phyloP scores from a whole-genome alignment of 345 rosid species.

The Trapa bicornis region DNA sequence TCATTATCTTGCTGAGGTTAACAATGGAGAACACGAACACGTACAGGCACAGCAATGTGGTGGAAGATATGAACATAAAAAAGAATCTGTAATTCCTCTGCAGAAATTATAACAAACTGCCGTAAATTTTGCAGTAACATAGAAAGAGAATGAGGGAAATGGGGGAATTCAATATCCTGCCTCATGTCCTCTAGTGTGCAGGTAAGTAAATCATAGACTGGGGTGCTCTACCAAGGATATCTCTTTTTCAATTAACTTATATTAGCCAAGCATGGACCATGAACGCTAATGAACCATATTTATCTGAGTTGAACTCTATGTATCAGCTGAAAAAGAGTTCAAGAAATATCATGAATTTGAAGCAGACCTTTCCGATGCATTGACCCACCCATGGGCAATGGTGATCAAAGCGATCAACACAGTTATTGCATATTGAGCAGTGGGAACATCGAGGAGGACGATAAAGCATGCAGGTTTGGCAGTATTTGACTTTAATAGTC shows the following conservation, averaged over 20 bases:
- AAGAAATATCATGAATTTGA: not conserved
- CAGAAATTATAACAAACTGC: not conserved
- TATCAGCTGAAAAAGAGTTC: too few relatives aligned
- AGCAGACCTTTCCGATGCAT: slow-evolving; percentile 79
- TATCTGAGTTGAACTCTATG: too few relatives aligned
- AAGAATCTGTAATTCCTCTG: slow-evolving; percentile 95
- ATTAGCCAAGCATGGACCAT: too few relatives aligned
- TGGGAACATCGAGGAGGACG: slow-evolving; percentile 95
- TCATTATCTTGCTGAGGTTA: slow-evolving; percentile 53
- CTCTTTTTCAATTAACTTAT: too few relatives aligned
- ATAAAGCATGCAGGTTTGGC: slow-evolving; percentile 86
- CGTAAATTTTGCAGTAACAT: too few relatives aligned
- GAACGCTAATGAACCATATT: too few relatives aligned
- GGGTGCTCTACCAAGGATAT: too few relatives aligned
- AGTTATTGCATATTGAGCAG: slow-evolving; percentile 34
- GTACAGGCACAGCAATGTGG: slow-evolving; percentile 69
- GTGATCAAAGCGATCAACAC: slow-evolving; percentile 91
- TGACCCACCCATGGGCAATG: slow-evolving; percentile 99
- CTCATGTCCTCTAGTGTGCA: too few relatives aligned
- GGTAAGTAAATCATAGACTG: too few relatives aligned
- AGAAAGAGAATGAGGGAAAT: too few relatives aligned
- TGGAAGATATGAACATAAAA: slow-evolving; percentile 88
- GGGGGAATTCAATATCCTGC: too few relatives aligned
- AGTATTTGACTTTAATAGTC: slow-evolving; percentile 61
- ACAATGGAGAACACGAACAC: slow-evolving; percentile 74